phyloP scores from a whole-genome alignment of 2,329 filamentous ascomycete genomes.

The Fusarium sp. region DNA sequence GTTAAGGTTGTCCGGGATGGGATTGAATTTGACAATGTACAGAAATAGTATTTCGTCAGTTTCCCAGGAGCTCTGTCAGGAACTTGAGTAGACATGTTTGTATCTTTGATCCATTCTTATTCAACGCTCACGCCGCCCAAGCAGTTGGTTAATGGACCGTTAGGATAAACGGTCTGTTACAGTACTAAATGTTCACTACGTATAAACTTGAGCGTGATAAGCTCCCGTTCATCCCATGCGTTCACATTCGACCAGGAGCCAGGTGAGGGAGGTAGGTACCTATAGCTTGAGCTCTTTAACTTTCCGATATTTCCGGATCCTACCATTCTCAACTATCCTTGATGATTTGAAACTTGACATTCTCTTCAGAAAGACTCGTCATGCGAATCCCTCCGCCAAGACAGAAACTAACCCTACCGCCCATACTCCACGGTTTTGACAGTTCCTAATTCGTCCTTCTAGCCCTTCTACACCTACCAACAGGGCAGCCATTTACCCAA shows the following conservation, averaged over 20 bases:
- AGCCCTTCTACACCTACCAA: slow-evolving; percentile 23
- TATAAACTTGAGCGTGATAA: background rate
- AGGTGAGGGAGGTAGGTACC: no score
- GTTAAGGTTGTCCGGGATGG: background rate
- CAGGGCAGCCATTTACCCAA: slow-evolving; percentile 27
- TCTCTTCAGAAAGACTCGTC: slow-evolving; percentile 8
- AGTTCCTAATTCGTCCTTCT: slow-evolving; percentile 25
- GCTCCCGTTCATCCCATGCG: background rate
- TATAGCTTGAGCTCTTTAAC: background rate
- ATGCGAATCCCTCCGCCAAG: slow-evolving; percentile 29
- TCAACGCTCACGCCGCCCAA: no score
- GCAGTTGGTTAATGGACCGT: no score
- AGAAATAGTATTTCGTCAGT: background rate
- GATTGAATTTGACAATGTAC: background rate
- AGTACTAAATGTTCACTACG: no score
- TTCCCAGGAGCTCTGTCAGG: background rate
- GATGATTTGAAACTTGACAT: slow-evolving; percentile 4
- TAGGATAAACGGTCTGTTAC: no score
- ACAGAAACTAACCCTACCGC: slow-evolving; percentile 39
- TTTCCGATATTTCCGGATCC: slow-evolving; percentile 38
- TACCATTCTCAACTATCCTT: slow-evolving; percentile 4
- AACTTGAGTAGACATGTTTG: background rate
- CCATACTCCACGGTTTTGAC: slow-evolving; percentile 33
- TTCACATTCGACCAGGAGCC: background rate
- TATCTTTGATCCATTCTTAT: no score